Percentiles rank a stretch among this genome's conserved stretches.
phyloP scores from a whole-genome alignment of 106 monocot species.

The Vanilla planifolia region DNA sequence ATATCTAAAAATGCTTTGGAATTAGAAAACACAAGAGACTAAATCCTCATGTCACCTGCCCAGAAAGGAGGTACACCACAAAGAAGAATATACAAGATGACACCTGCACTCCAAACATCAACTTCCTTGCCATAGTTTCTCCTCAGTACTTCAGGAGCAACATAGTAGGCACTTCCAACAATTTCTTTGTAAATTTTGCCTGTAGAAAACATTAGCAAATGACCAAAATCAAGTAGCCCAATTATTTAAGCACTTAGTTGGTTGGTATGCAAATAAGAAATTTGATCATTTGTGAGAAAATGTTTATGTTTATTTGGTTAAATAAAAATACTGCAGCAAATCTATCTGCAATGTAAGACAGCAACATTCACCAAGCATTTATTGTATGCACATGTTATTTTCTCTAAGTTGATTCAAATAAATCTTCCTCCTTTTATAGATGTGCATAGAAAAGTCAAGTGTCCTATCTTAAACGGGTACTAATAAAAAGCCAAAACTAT shows the following conservation, averaged over 20 bases:
- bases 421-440: too few species aligned
- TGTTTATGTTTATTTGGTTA: too few species aligned
- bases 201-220: background rate
- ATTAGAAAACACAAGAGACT: background rate
- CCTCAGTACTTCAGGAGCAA: constrained; percentile 55
- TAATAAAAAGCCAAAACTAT: too few species aligned
- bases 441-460: too few species aligned
- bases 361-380: too few species aligned
- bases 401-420: too few species aligned
- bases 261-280: too few species aligned
- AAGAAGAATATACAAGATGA: constrained; percentile 64
- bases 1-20: background rate
- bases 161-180: constrained; percentile 66
- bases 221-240: background rate
- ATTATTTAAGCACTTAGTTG: background rate
- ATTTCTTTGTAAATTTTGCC: constrained; percentile 37
- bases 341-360: too few species aligned
- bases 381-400: too few species aligned
- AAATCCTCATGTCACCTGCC: constrained; percentile 34
- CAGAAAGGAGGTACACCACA: constrained; percentile 59
- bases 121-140: constrained; percentile 53
- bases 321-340: too few species aligned
- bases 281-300: too few species aligned
- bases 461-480: too few species aligned
- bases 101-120: constrained; percentile 66